Percentiles rank a stretch among this genome's conserved stretches.
phyloP scores from a whole-genome alignment of 495 filamentous ascomycete genomes.

The Xylaria intraflava region DNA sequence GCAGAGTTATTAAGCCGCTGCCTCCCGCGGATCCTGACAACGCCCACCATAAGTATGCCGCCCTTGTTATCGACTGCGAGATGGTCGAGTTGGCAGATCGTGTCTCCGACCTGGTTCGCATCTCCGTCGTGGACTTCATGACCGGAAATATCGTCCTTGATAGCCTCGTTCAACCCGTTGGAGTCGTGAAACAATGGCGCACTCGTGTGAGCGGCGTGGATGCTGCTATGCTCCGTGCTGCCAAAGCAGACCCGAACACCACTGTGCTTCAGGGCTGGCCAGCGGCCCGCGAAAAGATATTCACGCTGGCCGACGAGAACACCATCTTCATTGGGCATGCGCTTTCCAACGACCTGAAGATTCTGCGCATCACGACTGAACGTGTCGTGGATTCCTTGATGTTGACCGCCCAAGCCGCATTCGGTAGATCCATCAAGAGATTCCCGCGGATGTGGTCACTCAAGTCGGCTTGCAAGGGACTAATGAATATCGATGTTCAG shows the following conservation, averaged over 20 bases:
- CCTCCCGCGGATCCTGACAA: constrained; percentile 2
- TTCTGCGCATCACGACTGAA: constrained; percentile 23
- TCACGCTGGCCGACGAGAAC: constrained; percentile 31
- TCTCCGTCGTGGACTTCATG: constrained; percentile 41
- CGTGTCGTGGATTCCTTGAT: constrained; percentile 28
- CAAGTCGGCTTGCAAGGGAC: constrained; percentile 23
- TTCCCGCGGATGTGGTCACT: constrained; percentile 17
- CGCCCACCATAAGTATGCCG: constrained; percentile 5
- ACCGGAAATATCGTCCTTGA: constrained; percentile 37
- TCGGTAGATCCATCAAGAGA: constrained; percentile 12
- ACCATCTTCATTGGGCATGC: constrained; percentile 27
- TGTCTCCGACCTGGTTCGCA: constrained; percentile 34
- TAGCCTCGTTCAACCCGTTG: constrained; percentile 33
- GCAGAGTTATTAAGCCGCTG: neutral
- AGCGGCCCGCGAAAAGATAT: constrained; percentile 28
- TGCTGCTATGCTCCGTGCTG: neutral
- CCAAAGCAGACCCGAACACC: neutral
- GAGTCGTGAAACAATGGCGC: constrained; percentile 34
- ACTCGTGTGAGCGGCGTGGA: constrained; percentile 36
- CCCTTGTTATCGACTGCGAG: constrained; percentile 46
- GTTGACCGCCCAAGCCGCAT: constrained; percentile 19
- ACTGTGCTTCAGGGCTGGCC: constrained; percentile 22
- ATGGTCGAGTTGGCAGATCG: constrained; percentile 32
- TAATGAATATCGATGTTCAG: constrained; percentile 30
- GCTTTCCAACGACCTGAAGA: constrained; percentile 19